phyloP scores from a whole-genome alignment of 2,329 filamentous ascomycete species.

The Cephalotrichum gorgonifer region DNA sequence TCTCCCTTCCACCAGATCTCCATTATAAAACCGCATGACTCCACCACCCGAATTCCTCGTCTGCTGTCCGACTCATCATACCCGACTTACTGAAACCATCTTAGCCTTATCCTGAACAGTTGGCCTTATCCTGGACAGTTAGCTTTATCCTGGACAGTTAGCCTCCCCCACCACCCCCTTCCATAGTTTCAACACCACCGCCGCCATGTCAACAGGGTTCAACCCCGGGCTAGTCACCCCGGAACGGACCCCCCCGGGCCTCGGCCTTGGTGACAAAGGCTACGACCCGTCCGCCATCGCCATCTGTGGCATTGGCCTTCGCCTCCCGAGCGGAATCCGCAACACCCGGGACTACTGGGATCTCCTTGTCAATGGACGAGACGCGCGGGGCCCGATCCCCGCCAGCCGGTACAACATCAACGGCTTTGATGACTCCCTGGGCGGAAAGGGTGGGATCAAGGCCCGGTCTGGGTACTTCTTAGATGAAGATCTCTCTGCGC shows the following conservation, averaged over 20 bases:
- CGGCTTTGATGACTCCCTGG: slow-evolving; percentile 10
- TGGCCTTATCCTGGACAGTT: too few relatives aligned
- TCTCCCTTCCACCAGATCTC: too few relatives aligned
- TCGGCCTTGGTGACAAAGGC: neutral
- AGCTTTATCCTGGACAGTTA: too few relatives aligned
- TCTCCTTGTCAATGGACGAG: slow-evolving; percentile 17
- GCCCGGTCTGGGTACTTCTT: slow-evolving; percentile 10
- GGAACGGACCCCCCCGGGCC: neutral
- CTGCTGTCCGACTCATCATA: too few relatives aligned
- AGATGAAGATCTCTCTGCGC: slow-evolving; percentile 13
- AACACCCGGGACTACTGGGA: slow-evolving; percentile 18
- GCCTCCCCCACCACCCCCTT: too few relatives aligned
- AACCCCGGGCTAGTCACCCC: neutral
- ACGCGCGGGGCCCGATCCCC: slow-evolving; percentile 15
- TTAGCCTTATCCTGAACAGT: too few relatives aligned
- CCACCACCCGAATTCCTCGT: too few relatives aligned
- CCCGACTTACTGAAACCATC: too few relatives aligned
- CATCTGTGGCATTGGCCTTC: slow-evolving; percentile 11
- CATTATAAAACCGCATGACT: too few relatives aligned
- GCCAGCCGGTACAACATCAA: slow-evolving; percentile 13
- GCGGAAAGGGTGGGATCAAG: slow-evolving; percentile 11
- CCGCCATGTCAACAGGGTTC: slow-evolving; percentile 1
- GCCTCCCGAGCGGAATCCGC: slow-evolving; percentile 18
- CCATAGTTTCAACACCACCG: neutral
- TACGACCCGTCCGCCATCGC: slow-evolving; percentile 21